Conservation (phyloP, 768 basidiomycete species). For the Pisolithus orientalis region DNA sequence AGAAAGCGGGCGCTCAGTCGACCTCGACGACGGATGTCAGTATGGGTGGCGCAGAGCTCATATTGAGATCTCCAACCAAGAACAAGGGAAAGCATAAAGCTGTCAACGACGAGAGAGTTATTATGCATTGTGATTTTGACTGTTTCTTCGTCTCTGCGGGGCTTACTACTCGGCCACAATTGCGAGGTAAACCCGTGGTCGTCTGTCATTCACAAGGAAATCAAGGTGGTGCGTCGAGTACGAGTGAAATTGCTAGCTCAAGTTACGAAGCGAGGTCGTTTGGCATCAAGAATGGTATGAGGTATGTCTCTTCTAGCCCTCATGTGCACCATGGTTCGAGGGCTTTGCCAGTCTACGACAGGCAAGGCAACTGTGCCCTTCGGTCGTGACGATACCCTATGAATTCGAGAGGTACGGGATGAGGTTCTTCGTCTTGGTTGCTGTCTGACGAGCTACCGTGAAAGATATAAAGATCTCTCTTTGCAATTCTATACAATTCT, state of each 20-base stretch:
- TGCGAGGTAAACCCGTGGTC: constrained; percentile 84
- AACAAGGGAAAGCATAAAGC: constrained; percentile 48
- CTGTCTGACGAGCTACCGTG: not conserved
- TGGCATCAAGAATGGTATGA: constrained; percentile 94
- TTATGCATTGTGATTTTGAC: constrained; percentile 95
- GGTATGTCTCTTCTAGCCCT: constrained; percentile 37
- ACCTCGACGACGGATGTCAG: constrained; percentile 30
- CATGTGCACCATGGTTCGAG: not conserved
- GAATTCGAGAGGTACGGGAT: constrained; percentile 75
- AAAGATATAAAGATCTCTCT: constrained; percentile 79
- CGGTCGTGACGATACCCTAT: constrained; percentile 76
- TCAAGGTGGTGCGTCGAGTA: constrained; percentile 69
- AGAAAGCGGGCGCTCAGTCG: not conserved
- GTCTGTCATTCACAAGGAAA: constrained; percentile 90
- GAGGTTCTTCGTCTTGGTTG: not conserved
- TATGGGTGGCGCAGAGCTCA: constrained; percentile 47
- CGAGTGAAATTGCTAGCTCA: constrained; percentile 91
- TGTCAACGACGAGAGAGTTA: constrained; percentile 49
- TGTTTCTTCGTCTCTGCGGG: constrained; percentile 97
- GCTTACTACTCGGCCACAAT: constrained; percentile 67
- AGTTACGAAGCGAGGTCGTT: constrained; percentile 89
- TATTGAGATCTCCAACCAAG: constrained; percentile 42
- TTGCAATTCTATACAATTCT: constrained; percentile 89
- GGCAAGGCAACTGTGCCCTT: constrained; percentile 70
- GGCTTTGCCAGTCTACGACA: constrained; percentile 57